Evolutionary conservation across 805 yeast species (phyloP), one percentile per base, ranked within the genome.

Genomic region (Pachysolen tannophilus): DNA sequence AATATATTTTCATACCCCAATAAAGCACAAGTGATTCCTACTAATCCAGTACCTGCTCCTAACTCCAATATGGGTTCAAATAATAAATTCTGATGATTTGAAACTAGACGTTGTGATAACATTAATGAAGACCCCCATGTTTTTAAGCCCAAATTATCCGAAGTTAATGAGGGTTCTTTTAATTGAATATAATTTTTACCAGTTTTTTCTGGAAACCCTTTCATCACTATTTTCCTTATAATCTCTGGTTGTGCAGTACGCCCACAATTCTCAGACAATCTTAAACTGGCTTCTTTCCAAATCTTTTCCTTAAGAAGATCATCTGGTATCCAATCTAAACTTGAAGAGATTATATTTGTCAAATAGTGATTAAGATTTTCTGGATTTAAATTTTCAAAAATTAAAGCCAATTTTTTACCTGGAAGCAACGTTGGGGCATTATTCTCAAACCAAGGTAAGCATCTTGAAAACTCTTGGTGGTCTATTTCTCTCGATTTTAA

Each of bases 11-110:
- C 39, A 32, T 47, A 51, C 0, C 86, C 86, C 5, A 79, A 47
- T 7, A 64, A 38, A 1, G 71, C 72, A 37, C 83, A 66, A 0
- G 78, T 66, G 24, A 92, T 81, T 0, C 97, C 97, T 3, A 79
- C 81, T 11, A 90, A 63, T 0, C 98, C 98, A 0, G 98, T 92
- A 0, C 98, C 98, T 0, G 97, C 68, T 1, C 98, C 98, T n/a
- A 92, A 60, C 48, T 90, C 98, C 20, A 83, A 52, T 0, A 78
- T 47, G 4, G 53, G 68, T 26, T 50, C 56, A 7, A 23, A 5
- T 3, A 60, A 30, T n/a, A 54, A 26, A 1, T 37, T 33, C 2
- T 41, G 32, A n/a, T 43, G 28, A 8, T 50, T 48, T 19, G 52
- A 45, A 5, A 67, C 53, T 3, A 85, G 52, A 18, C 82, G 56